Evolutionary conservation across 2,329 filamentous ascomycete genomes (phyloP).

Genomic region (Seiridium unicorne): DNA sequence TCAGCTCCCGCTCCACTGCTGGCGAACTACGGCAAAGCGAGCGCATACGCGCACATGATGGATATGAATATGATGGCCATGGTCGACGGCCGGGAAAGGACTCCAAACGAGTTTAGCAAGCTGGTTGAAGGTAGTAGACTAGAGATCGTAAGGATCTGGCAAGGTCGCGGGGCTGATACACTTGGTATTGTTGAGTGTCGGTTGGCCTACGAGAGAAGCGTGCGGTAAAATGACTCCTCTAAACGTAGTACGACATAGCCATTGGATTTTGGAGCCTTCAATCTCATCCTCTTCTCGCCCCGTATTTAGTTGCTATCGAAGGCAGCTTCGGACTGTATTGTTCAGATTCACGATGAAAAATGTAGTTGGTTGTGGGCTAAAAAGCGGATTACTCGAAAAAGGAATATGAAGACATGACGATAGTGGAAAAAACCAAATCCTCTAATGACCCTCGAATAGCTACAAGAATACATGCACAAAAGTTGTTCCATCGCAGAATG

Average conservation of each 20-base stretch:
- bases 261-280: neutral
- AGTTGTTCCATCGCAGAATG: neutral
- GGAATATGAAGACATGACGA: neutral
- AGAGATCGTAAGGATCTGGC: conserved; percentile 18
- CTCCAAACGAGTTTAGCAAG: conserved; percentile 10
- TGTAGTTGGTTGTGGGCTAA: neutral
- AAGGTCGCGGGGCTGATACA: conserved; percentile 13
- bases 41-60: conserved; percentile 12
- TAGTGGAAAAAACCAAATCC: neutral
- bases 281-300: too few species aligned
- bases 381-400: neutral
- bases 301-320: too few species aligned
- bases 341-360: neutral
- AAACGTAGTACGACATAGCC: neutral
- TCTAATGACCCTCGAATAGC: conserved; percentile 1
- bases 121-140: conserved; percentile 15
- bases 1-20: conserved; percentile 16
- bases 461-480: conserved; percentile 2
- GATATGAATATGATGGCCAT: conserved; percentile 19
- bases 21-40: conserved; percentile 14
- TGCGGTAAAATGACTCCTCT: too few species aligned
- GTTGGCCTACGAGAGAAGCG: neutral
- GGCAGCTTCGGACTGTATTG: too few species aligned
- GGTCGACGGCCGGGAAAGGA: conserved; percentile 14
- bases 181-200: conserved; percentile 19